Conservation (phyloP, 106 monocot genomes). For the Apostasia shenzhenica region DNA sequence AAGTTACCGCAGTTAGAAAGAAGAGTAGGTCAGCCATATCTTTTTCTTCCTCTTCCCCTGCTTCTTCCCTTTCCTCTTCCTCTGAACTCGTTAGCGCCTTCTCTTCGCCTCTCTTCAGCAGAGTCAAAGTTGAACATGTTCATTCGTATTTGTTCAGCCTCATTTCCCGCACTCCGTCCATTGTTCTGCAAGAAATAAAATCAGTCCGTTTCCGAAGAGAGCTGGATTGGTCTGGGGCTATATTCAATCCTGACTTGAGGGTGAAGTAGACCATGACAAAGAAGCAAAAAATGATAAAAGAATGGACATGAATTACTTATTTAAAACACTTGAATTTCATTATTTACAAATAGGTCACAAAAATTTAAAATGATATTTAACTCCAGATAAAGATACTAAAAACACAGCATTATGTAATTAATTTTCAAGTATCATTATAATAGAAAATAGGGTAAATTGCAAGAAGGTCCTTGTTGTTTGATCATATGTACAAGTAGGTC, state of each 20-base stretch:
- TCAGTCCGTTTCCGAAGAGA: background rate
- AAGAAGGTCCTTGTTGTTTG: too few species aligned
- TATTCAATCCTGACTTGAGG: background rate
- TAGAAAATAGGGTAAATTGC: too few species aligned
- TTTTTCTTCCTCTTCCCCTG: conserved; percentile 44
- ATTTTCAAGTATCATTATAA: too few species aligned
- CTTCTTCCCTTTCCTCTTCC: conserved; percentile 74
- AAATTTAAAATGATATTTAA: too few species aligned
- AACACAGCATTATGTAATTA: too few species aligned
- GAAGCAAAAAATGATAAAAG: too few species aligned
- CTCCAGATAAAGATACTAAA: too few species aligned
- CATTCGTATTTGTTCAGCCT: conserved; percentile 65
- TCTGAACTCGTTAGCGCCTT: conserved; percentile 30
- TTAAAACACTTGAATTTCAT: too few species aligned
- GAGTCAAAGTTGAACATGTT: conserved; percentile 82
- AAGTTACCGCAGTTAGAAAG: background rate
- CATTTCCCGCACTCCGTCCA: conserved; percentile 29
- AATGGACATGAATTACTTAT: too few species aligned
- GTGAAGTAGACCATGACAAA: too few species aligned
- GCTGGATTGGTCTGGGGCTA: background rate
- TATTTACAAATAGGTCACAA: too few species aligned
- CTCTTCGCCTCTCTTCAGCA: conserved; percentile 23
- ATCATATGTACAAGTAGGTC: too few species aligned
- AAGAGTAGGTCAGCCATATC: conserved; percentile 20
- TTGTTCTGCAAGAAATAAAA: conserved; percentile 9